A percentile compares a stretch with the other conserved stretches of the same genome.
phyloP scores from a whole-genome alignment of 805 yeast species.

The Metschnikowia peoriensis region DNA sequence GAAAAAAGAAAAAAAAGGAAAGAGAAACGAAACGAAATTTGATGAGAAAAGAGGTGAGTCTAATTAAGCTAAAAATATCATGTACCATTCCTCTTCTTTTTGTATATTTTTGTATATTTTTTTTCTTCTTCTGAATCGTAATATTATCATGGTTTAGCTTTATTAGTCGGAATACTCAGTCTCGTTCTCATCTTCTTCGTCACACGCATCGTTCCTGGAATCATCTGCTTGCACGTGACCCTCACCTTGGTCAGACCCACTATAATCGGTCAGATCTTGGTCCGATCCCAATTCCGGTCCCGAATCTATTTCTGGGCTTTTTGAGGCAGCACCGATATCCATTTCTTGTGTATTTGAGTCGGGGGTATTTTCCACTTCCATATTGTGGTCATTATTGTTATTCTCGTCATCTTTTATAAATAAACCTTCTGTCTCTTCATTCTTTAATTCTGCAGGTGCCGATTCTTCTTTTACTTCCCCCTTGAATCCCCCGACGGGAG shows the following conservation, averaged over 20 bases:
- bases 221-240: conserved; percentile 8
- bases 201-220: neutral
- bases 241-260: neutral
- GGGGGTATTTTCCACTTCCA: neutral
- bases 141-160: neutral
- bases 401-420: neutral
- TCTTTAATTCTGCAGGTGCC: neutral
- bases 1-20: no score
- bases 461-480: neutral
- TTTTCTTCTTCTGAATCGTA: neutral
- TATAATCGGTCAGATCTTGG: conserved; percentile 5
- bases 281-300: neutral
- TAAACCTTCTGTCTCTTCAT: no score
- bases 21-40: no score
- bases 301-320: neutral
- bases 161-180: conserved; percentile 16
- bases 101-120: neutral
- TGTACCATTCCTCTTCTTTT: no score
- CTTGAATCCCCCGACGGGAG: neutral
- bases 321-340: neutral
- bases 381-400: neutral
- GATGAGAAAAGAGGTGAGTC: no score
- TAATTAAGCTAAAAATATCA: no score
- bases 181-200: conserved; percentile 10
- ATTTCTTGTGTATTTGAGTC: neutral